A percentile compares a stretch with the other conserved stretches of the same genome.
Evolutionary conservation across 257 asterid genomes (phyloP).

Genomic region (Forsythia suspensa): DNA sequence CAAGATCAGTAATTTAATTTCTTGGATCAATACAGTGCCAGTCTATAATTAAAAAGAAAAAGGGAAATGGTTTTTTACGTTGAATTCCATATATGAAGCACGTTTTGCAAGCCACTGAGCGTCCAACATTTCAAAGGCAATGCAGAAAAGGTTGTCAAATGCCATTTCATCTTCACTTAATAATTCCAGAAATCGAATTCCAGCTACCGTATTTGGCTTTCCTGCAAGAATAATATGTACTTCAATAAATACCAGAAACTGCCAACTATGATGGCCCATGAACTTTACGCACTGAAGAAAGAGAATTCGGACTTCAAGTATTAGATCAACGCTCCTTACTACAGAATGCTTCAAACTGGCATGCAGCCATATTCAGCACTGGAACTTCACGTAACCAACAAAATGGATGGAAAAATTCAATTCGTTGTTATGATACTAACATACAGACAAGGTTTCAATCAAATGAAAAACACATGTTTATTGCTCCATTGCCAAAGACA

Average conservation of each 20-base stretch:
- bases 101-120: slow-evolving; percentile 90
- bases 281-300: background rate
- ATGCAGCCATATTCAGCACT: background rate
- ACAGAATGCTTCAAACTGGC: background rate
- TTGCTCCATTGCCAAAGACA: no score
- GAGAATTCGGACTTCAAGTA: background rate
- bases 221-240: slow-evolving; percentile 44
- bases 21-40: background rate
- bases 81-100: slow-evolving; percentile 96
- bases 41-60: background rate
- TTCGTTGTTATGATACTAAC: background rate
- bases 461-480: background rate
- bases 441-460: background rate
- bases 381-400: background rate
- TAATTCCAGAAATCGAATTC: slow-evolving; percentile 66
- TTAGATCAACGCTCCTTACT: background rate
- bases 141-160: slow-evolving; percentile 80
- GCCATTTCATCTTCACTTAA: slow-evolving; percentile 82
- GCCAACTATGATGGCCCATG: background rate
- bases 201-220: slow-evolving; percentile 60
- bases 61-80: slow-evolving; percentile 37
- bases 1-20: background rate
- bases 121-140: slow-evolving; percentile 88
- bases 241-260: background rate
- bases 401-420: no score